A percentile compares a stretch with the other conserved stretches of the same genome.
phyloP scores from a whole-genome alignment of 306 rosid genomes.

The Oemleria cerasiformis region DNA sequence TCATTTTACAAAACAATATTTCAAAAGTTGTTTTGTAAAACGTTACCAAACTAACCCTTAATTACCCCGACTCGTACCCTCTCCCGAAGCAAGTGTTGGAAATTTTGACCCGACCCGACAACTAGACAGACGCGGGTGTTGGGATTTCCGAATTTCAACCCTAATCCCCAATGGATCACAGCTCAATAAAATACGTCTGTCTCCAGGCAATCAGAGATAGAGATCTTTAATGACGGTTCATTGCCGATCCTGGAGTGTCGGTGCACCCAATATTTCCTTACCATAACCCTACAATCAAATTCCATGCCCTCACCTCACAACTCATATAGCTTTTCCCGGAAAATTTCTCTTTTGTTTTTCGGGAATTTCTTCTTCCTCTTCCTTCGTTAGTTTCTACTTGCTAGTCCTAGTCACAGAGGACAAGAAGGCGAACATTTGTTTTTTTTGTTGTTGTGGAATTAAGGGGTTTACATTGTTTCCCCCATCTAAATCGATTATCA shows the following conservation, averaged over 20 bases:
- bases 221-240: background rate
- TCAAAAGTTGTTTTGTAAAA: too few relatives aligned
- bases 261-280: background rate
- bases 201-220: too few relatives aligned
- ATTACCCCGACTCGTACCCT: too few relatives aligned
- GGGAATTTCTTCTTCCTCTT: background rate
- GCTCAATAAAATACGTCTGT: too few relatives aligned
- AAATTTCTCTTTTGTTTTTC: background rate
- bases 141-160: too few relatives aligned
- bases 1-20: too few relatives aligned
- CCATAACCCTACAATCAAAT: conserved; percentile 22
- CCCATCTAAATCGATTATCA: background rate
- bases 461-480: conserved; percentile 9
- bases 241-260: background rate
- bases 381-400: background rate
- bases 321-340: background rate
- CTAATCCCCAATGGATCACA: too few relatives aligned
- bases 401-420: background rate
- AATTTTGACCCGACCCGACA: too few relatives aligned
- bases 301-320: background rate
- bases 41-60: too few relatives aligned
- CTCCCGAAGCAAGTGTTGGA: too few relatives aligned
- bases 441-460: background rate
- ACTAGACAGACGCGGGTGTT: too few relatives aligned
- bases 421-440: background rate